Percentiles rank a stretch among this genome's conserved stretches.
These are phyloP conservation scores for Allium cepa DNA, from an alignment of 106 monocot genomes.

Conservation along the genomic window DNA sequence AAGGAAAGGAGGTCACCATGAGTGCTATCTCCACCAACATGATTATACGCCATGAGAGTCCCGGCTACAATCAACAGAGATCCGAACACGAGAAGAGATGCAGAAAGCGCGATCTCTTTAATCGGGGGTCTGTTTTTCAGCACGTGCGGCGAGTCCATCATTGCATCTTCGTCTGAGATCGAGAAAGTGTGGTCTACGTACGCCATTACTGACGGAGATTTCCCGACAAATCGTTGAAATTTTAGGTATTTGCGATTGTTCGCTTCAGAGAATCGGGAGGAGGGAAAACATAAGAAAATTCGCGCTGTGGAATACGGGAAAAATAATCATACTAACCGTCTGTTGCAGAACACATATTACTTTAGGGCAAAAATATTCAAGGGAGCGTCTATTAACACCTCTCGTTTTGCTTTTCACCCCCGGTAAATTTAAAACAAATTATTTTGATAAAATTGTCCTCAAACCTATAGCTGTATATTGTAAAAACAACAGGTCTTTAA, in stretches of 20 bases:
- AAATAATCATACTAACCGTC: too few relatives aligned
- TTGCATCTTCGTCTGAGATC: constrained; percentile 81
- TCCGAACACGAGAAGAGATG: constrained; percentile 76
- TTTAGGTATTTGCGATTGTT: not conserved
- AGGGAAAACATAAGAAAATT: not conserved
- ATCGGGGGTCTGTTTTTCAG: constrained; percentile 59
- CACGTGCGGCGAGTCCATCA: constrained; percentile 42
- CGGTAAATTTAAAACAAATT: too few relatives aligned
- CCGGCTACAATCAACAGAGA: constrained; percentile 52
- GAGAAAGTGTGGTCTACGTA: constrained; percentile 99
- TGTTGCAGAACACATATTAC: too few relatives aligned
- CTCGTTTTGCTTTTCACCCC: too few relatives aligned
- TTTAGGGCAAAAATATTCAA: too few relatives aligned
- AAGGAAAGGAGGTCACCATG: constrained; percentile 42
- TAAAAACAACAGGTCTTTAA: too few relatives aligned
- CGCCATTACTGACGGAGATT: constrained; percentile 37
- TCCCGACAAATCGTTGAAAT: not conserved
- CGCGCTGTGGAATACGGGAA: too few relatives aligned
- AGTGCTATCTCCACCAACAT: constrained; percentile 68
- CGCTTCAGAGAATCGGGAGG: not conserved
- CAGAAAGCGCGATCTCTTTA: constrained; percentile 85
- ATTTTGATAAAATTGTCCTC: too few relatives aligned
- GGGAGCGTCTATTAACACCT: too few relatives aligned
- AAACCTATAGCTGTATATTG: too few relatives aligned
- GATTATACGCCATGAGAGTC: constrained; percentile 59